Percentiles rank a stretch among this genome's conserved stretches.
These are phyloP conservation scores for Telfairia occidentalis DNA, from an alignment of 331 rosid species.

Conservation along the genomic window DNA sequence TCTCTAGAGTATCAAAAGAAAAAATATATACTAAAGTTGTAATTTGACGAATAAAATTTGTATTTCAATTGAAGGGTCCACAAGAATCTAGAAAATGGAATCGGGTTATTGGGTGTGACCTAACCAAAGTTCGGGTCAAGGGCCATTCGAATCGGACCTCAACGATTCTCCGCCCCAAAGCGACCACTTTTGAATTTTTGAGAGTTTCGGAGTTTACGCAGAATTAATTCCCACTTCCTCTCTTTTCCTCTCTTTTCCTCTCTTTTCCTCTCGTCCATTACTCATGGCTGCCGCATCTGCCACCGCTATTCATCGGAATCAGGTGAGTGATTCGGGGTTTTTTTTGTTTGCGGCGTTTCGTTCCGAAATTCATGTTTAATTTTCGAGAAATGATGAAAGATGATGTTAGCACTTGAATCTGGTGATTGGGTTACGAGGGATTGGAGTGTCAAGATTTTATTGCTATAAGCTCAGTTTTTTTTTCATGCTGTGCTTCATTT, in stretches of 20 bases:
- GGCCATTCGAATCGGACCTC: not conserved
- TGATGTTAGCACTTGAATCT: not conserved
- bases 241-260: not conserved
- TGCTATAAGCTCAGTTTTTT: not conserved
- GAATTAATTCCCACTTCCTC: not conserved
- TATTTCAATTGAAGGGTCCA: not conserved
- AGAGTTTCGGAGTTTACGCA: not conserved
- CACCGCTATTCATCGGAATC: constrained; percentile 58
- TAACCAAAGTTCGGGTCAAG: not conserved
- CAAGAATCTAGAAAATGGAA: not conserved
- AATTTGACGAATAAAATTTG: not conserved
- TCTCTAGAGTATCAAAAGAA: no score
- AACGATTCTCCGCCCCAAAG: not conserved
- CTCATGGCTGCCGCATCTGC: constrained; percentile 88
- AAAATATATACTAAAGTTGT: no score
- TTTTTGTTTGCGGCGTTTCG: not conserved
- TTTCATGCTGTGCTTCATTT: constrained; percentile 2
- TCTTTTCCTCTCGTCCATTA: not conserved
- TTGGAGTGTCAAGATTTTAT: not conserved
- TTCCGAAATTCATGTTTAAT: not conserved
- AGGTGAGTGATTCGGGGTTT: constrained; percentile 43
- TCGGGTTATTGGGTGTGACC: not conserved
- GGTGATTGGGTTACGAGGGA: not conserved
- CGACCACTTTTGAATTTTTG: not conserved
- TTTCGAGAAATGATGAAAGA: not conserved